These are phyloP conservation scores for Gentiana dahurica DNA, from an alignment of 257 asterid genomes.

Conservation along the genomic window DNA sequence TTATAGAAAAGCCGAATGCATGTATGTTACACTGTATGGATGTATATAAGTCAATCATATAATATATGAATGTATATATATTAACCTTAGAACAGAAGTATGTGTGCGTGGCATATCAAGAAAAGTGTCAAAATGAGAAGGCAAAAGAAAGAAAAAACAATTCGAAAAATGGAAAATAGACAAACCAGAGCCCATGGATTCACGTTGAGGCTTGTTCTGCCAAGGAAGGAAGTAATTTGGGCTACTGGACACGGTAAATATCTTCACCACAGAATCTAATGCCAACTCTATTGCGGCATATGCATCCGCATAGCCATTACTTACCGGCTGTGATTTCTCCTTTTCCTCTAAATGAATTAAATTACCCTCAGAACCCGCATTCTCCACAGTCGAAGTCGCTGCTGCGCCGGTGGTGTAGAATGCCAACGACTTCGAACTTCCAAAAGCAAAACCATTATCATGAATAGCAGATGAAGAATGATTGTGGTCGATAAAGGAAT, in stretches of 20 bases:
- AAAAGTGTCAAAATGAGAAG: not conserved
- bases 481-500: not conserved
- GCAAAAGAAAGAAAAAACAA: not conserved
- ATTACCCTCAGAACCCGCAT: slow-evolving; percentile 2
- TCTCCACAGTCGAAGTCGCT: not conserved
- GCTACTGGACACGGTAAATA: slow-evolving; percentile 83
- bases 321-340: slow-evolving; percentile 12
- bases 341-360: slow-evolving; percentile 8
- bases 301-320: slow-evolving; percentile 34
- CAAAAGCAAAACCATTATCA: too few relatives aligned
- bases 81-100: too few relatives aligned
- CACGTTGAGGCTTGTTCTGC: slow-evolving; percentile 95
- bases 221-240: slow-evolving; percentile 89
- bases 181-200: slow-evolving; percentile 91
- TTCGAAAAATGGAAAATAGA: not conserved
- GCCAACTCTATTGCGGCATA: slow-evolving; percentile 74
- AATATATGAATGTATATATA: too few relatives aligned
- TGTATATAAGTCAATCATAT: too few relatives aligned
- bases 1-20: too few relatives aligned
- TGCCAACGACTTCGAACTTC: not conserved
- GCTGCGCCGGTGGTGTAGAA: slow-evolving; percentile 8
- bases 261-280: slow-evolving; percentile 89
- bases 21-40: too few relatives aligned
- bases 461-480: not conserved
- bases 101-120: too few relatives aligned